phyloP scores from a whole-genome alignment of 1,284 basidiomycete genomes.

The Ustilago cynodontis region DNA sequence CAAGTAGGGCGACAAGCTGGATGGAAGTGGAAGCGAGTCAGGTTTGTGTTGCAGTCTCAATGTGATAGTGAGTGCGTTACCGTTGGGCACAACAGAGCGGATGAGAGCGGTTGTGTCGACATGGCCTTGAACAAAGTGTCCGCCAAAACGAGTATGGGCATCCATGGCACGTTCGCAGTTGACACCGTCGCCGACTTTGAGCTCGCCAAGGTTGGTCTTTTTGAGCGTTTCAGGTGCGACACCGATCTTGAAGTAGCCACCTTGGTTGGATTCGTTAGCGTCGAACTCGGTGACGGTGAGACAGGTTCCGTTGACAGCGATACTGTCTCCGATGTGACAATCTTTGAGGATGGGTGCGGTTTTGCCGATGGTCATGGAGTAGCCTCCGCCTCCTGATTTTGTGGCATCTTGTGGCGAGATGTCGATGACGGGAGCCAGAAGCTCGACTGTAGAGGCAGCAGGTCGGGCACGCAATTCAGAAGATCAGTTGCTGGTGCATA shows the following conservation, averaged over 20 bases:
- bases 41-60: conserved; percentile 74
- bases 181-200: conserved; percentile 82
- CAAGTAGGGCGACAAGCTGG: conserved; percentile 82
- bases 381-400: conserved; percentile 78
- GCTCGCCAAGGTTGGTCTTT: conserved; percentile 84
- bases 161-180: conserved; percentile 96
- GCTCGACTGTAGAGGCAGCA: conserved; percentile 73
- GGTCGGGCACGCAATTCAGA: not conserved
- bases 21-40: conserved; percentile 74
- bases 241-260: conserved; percentile 85
- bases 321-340: conserved; percentile 93
- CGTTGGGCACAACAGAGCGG: conserved; percentile 77
- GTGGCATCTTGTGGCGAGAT: conserved; percentile 73
- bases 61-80: conserved; percentile 85
- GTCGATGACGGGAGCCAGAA: conserved; percentile 79
- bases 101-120: conserved; percentile 83
- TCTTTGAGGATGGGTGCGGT: conserved; percentile 84
- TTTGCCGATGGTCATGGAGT: conserved; percentile 83
- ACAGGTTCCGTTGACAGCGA: conserved; percentile 84
- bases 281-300: conserved; percentile 88
- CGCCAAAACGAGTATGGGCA: conserved; percentile 90
- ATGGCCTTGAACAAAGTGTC: conserved; percentile 88
- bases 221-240: conserved; percentile 93
- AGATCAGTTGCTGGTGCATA: not conserved
- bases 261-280: conserved; percentile 67